A percentile compares a stretch with the other conserved stretches of the same genome.
Conservation (phyloP, 2,329 filamentous ascomycete species). For the Eutypa lata region DNA sequence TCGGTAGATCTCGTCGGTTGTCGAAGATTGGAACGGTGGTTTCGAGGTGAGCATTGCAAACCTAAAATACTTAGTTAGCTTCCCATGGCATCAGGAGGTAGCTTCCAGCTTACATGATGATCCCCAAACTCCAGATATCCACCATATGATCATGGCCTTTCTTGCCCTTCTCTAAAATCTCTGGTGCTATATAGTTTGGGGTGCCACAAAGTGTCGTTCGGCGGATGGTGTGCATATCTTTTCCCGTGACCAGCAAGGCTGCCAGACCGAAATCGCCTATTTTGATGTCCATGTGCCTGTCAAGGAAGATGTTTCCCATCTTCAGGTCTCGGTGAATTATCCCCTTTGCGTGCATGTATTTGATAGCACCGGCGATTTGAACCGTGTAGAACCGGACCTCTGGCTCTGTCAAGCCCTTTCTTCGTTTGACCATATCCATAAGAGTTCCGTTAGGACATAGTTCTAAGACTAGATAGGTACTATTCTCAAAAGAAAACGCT, state of each 20-base stretch:
- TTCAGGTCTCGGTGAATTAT: slow-evolving; percentile 97
- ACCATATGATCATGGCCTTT: slow-evolving; percentile 97
- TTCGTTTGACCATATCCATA: slow-evolving; percentile 95
- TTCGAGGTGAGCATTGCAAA: slow-evolving; percentile 97
- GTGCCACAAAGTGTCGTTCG: slow-evolving; percentile 94
- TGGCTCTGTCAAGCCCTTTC: slow-evolving; percentile 86
- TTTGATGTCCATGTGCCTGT: slow-evolving; percentile 94
- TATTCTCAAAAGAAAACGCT: slow-evolving; percentile 84
- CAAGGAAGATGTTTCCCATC: slow-evolving; percentile 96
- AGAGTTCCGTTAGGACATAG: slow-evolving; percentile 93
- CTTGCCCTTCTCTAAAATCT: slow-evolving; percentile 90
- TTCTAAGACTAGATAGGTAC: slow-evolving; percentile 91
- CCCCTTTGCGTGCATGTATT: slow-evolving; percentile 93
- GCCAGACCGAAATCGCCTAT: slow-evolving; percentile 96
- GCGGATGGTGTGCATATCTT: slow-evolving; percentile 79
- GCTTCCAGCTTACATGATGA: slow-evolving; percentile 75
- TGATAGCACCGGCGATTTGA: slow-evolving; percentile 93
- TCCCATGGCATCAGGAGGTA: background rate
- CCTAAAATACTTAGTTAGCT: slow-evolving; percentile 41
- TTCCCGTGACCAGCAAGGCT: slow-evolving; percentile 85
- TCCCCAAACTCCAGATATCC: slow-evolving; percentile 96
- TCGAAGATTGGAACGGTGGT: slow-evolving; percentile 91
- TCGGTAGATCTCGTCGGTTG: slow-evolving; percentile 81
- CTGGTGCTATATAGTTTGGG: slow-evolving; percentile 96
- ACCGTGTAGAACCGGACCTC: slow-evolving; percentile 93